Conservation (phyloP, 148 eudicot genomes). For the Cornus florida region DNA sequence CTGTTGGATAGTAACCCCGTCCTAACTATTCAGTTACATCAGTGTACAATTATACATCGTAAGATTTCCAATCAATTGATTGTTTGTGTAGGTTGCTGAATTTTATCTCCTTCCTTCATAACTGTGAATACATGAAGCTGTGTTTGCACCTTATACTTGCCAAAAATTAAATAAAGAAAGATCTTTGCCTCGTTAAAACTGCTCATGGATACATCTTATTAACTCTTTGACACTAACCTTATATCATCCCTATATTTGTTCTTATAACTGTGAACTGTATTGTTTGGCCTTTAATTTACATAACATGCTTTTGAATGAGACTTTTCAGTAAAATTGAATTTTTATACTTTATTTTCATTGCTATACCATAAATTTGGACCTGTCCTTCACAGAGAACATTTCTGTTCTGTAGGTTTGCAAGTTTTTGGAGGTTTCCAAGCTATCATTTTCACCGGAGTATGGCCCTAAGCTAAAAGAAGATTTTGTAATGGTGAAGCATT, state of each 20-base stretch:
- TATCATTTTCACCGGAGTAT: slow-evolving; percentile 94
- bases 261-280: not conserved
- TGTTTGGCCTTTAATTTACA: not conserved
- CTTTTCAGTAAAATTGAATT: not conserved
- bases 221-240: not conserved
- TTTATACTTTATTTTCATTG: not conserved
- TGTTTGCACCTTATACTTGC: not conserved
- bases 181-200: not conserved
- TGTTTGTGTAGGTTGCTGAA: not conserved
- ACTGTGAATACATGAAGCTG: not conserved
- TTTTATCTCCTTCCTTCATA: not conserved
- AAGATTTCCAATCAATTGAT: not conserved
- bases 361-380: not conserved
- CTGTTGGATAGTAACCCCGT: not conserved
- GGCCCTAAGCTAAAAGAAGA: slow-evolving; percentile 98
- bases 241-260: not conserved
- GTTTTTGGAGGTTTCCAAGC: slow-evolving; percentile 90
- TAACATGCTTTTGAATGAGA: not conserved
- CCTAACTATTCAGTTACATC: not conserved
- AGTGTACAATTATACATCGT: not conserved
- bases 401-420: slow-evolving; percentile 71
- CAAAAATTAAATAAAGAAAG: too few relatives aligned
- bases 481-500: slow-evolving; percentile 87
- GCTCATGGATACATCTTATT: not conserved
- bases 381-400: not conserved